Percentiles rank a stretch among this genome's conserved stretches.
Evolutionary conservation across 345 rosid genomes (phyloP).

Genomic region (Hibiscus tridactylites): DNA sequence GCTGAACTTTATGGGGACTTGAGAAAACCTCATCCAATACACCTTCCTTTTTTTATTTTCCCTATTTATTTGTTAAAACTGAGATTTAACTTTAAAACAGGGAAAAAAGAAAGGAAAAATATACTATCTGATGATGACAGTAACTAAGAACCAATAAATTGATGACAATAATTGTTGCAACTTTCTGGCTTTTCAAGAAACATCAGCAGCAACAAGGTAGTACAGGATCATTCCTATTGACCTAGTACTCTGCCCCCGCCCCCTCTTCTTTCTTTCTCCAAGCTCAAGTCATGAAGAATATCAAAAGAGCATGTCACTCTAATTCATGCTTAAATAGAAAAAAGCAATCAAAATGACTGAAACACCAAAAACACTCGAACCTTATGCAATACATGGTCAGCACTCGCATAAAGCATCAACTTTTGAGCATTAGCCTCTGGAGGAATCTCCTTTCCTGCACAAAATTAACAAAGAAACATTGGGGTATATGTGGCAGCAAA

Average conservation of each 20-base stretch:
- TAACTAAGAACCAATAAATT: background rate
- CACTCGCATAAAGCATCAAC: conserved; percentile 6
- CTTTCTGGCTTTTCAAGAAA: background rate
- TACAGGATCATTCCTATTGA: background rate
- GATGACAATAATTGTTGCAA: background rate
- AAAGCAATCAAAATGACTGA: background rate
- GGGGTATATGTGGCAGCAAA: conserved; percentile 19
- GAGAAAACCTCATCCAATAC: background rate
- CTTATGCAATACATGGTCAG: conserved; percentile 4
- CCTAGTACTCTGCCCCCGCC: background rate
- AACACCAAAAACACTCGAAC: background rate
- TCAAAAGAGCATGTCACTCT: background rate
- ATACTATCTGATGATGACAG: background rate
- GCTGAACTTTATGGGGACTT: background rate
- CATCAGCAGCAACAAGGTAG: background rate
- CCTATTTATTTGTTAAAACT: background rate
- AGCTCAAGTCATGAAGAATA: background rate
- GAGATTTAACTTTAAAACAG: background rate
- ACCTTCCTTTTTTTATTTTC: background rate
- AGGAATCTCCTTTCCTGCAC: conserved; percentile 65
- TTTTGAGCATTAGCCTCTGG: conserved; percentile 26
- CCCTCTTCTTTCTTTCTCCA: background rate
- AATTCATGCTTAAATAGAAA: background rate
- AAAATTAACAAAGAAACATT: conserved; percentile 6
- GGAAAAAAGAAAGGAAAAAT: background rate